Evolutionary conservation across 2,329 filamentous ascomycete genomes (phyloP), one percentile per base, ranked within the genome.

Genomic region (Epichloe typhina): DNA sequence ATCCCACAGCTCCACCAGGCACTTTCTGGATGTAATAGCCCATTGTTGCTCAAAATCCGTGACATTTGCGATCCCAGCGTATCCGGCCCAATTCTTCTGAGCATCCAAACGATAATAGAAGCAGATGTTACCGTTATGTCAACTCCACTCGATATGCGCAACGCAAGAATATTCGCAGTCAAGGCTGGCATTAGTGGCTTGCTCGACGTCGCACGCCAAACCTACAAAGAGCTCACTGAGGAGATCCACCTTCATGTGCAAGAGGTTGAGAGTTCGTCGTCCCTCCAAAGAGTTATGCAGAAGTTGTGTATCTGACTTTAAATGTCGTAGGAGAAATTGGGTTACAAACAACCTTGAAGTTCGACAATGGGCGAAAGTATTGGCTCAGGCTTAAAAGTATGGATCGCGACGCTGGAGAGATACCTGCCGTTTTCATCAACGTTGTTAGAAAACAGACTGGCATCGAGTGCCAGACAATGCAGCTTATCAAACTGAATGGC

Each of bases 81-180:
- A 15, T 76, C 84, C 5, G 68, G 71, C 17, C 72, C 74, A 1
- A 75, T 91, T 3, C 71, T 83, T 43, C 68, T 75, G 2, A 67
- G 85, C 2, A 89, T 98, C 48, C 69, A 77, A 43, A 69, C 73
- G 13, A 79, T 79, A 0, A 83, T 98, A 57, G 93, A 97, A 55
- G 77, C 86, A 8, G 86, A 95, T 62, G 86, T 89, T 0, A 78
- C 75, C 0, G 94, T 86, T 57, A 84, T 87, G 52, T 86, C 77
- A 45, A 80, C 83, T 21, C 84, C 93, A 0, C 73, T 97, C 4
- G 91, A 96, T 54, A 72, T 95, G 51, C 79, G 90, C 13, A 95
- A 96, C 54, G 91, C 97, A 62, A 76, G 91, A 55, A 87, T 85
- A 0, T 96, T 94, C 68, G 91, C 91, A 21, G 84, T 97, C 35